Evolutionary conservation across 148 eudicot genomes (phyloP).

Genomic region (Vaccinium macrocarpon): DNA sequence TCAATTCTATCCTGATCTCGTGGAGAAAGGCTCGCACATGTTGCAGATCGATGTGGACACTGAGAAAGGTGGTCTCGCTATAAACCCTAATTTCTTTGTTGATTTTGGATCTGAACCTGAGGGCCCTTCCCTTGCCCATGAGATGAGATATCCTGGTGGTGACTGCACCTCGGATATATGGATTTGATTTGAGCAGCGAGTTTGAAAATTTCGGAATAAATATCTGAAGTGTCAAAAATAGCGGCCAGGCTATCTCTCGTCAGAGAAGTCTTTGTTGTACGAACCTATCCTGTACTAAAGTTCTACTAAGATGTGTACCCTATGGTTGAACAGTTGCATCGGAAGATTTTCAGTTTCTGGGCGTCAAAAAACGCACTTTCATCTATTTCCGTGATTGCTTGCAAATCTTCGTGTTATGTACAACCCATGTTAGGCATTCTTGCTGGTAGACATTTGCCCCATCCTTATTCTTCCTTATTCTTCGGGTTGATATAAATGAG

Average conservation of each 20-base stretch:
- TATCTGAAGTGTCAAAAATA: neutral
- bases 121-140: conserved; percentile 93
- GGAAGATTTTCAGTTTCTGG: neutral
- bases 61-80: conserved; percentile 80
- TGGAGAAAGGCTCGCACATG: conserved; percentile 87
- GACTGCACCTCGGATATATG: conserved; percentile 99
- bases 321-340: neutral
- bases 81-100: conserved; percentile 81
- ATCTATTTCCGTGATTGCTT: neutral
- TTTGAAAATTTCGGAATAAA: conserved; percentile 4
- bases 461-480: neutral
- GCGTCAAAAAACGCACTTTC: neutral
- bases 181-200: conserved; percentile 51
- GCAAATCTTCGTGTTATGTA: neutral
- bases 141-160: conserved; percentile 99
- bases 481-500: neutral
- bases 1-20: conserved; percentile 87
- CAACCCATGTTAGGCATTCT: neutral
- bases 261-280: neutral
- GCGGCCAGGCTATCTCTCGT: neutral
- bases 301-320: neutral
- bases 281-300: neutral
- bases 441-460: neutral
- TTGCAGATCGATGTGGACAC: conserved; percentile 82
- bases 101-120: conserved; percentile 92